A percentile compares a stretch with the other conserved stretches of the same genome.
phyloP scores from a whole-genome alignment of 1,284 basidiomycete genomes.

The Pseudozyma flocculosa region DNA sequence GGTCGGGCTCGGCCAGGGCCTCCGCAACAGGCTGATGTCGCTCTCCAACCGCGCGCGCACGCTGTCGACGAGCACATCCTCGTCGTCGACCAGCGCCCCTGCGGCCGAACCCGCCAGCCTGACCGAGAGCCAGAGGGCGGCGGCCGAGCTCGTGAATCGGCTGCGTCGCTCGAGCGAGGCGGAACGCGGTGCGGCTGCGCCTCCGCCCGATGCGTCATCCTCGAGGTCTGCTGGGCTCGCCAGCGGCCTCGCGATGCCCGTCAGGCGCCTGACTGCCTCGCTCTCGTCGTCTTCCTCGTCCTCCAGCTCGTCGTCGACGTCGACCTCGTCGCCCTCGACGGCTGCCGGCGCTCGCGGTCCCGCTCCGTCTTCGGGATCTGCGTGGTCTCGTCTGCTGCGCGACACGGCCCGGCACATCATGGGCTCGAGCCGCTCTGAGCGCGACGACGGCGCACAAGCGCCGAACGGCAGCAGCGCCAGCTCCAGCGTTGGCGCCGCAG shows the following conservation, averaged over 20 bases:
- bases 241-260: too few species aligned
- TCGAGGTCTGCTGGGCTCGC: background rate
- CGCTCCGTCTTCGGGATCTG: background rate
- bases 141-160: background rate
- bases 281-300: too few species aligned
- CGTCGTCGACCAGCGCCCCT: background rate
- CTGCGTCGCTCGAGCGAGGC: background rate
- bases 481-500: too few species aligned
- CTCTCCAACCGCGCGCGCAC: conserved; percentile 14
- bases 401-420: conserved; percentile 4
- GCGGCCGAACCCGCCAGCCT: background rate
- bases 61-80: background rate
- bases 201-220: too few species aligned
- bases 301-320: background rate
- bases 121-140: background rate
- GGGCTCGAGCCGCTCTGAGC: background rate
- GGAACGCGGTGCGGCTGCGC: too few species aligned
- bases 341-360: too few species aligned
- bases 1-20: conserved; percentile 14
- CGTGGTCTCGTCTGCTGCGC: conserved; percentile 14
- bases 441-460: too few species aligned
- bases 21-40: conserved; percentile 20
- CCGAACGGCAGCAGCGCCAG: background rate
- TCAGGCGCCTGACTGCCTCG: too few species aligned
- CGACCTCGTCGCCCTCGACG: too few species aligned